Evolutionary conservation across 345 rosid genomes (phyloP).

Genomic region (Acer yangbiense): DNA sequence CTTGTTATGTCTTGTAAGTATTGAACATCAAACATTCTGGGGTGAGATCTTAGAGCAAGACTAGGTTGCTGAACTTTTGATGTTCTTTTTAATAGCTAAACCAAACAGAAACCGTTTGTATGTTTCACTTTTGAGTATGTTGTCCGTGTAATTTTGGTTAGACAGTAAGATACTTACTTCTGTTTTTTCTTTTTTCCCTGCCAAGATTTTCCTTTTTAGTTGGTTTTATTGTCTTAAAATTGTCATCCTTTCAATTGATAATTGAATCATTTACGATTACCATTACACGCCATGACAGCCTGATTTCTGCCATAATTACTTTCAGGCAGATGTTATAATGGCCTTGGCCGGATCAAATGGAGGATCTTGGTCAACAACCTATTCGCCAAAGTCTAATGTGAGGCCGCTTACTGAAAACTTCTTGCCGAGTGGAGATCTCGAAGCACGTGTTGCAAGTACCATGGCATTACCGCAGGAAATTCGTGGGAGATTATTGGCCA

Average conservation of each 20-base stretch:
- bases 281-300: constrained; percentile 12
- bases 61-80: constrained; percentile 4
- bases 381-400: constrained; percentile 55
- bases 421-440: constrained; percentile 35
- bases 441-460: constrained; percentile 29
- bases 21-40: too few relatives aligned
- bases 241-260: neutral
- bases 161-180: neutral
- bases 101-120: neutral
- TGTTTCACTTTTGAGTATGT: neutral
- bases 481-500: constrained; percentile 38
- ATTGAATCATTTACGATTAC: neutral
- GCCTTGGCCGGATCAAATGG: constrained; percentile 95
- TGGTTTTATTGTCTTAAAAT: neutral
- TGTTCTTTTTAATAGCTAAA: neutral
- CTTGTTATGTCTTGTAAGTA: neutral
- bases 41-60: neutral
- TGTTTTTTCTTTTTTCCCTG: neutral
- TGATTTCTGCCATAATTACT: constrained; percentile 25
- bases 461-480: constrained; percentile 41
- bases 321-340: constrained; percentile 96
- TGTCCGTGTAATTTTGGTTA: neutral
- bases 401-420: constrained; percentile 36
- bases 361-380: constrained; percentile 90
- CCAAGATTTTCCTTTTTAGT: neutral